Conservation (phyloP, 768 basidiomycete genomes). For the Suillus alpinus region DNA sequence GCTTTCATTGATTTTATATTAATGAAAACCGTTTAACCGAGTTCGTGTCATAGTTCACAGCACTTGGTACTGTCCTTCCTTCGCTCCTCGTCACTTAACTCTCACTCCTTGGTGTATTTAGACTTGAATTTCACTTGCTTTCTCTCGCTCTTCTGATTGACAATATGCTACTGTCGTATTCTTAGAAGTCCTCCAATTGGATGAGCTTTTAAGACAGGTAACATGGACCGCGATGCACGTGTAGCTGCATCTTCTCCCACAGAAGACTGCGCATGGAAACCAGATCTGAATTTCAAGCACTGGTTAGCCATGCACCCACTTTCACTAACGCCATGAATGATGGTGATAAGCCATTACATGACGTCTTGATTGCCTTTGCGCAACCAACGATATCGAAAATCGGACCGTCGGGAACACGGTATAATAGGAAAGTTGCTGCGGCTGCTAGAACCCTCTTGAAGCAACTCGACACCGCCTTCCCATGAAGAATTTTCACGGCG, state of each 20-base stretch:
- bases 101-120: not conserved
- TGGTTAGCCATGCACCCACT: too few species aligned
- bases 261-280: not conserved
- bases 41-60: not conserved
- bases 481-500: not conserved
- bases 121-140: not conserved
- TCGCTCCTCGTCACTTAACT: not conserved
- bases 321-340: not conserved
- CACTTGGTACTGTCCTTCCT: not conserved
- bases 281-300: not conserved
- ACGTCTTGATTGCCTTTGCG: not conserved
- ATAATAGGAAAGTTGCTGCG: not conserved
- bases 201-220: not conserved
- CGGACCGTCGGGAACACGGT: not conserved
- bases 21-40: not conserved
- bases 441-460: too few species aligned
- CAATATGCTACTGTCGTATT: not conserved
- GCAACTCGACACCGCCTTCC: too few species aligned
- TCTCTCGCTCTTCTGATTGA: not conserved
- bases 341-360: not conserved
- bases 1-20: conserved; percentile 1
- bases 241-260: not conserved
- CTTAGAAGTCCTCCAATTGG: not conserved
- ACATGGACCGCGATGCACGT: not conserved
- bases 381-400: too few species aligned